Conservation (phyloP, 345 rosid genomes). For the Brassica napus region DNA sequence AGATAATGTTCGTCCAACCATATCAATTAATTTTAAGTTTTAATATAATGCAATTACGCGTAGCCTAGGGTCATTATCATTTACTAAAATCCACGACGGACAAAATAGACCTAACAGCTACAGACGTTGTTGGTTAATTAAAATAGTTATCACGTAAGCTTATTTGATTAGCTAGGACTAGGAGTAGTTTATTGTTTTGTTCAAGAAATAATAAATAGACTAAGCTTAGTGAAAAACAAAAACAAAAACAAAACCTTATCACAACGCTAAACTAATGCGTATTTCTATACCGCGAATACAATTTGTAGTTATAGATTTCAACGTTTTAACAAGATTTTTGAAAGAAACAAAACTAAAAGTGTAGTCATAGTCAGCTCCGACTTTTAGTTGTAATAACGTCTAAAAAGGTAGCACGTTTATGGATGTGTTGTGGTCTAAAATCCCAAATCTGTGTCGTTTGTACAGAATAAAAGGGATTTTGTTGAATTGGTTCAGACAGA, state of each 20-base stretch:
- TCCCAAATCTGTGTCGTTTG: slow-evolving; percentile 23
- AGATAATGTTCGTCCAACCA: slow-evolving; percentile 44
- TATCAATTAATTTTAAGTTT: slow-evolving; percentile 34
- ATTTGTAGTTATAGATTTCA: slow-evolving; percentile 12
- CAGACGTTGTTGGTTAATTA: slow-evolving; percentile 31
- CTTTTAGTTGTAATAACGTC: neutral
- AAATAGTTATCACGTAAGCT: slow-evolving; percentile 20
- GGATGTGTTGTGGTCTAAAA: slow-evolving; percentile 20
- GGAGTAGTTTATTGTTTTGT: slow-evolving; percentile 10
- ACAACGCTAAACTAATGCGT: neutral
- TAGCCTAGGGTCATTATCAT: slow-evolving; percentile 42
- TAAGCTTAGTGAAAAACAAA: neutral
- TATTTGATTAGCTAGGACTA: slow-evolving; percentile 19
- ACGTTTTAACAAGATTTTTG: neutral
- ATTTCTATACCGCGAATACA: neutral
- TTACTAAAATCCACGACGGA: slow-evolving; percentile 36
- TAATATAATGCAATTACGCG: slow-evolving; percentile 39
- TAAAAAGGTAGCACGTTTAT: slow-evolving; percentile 17
- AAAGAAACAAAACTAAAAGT: neutral
- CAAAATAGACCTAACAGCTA: slow-evolving; percentile 39
- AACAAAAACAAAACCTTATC: neutral
- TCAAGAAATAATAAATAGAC: slow-evolving; percentile 11
- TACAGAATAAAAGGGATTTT: slow-evolving; percentile 27
- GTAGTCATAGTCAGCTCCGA: slow-evolving; percentile 17
- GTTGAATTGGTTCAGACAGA: slow-evolving; percentile 26